These are phyloP conservation scores for Ceratocystis huliohia DNA, from an alignment of 2,329 filamentous ascomycete species.

Conservation along the genomic window DNA sequence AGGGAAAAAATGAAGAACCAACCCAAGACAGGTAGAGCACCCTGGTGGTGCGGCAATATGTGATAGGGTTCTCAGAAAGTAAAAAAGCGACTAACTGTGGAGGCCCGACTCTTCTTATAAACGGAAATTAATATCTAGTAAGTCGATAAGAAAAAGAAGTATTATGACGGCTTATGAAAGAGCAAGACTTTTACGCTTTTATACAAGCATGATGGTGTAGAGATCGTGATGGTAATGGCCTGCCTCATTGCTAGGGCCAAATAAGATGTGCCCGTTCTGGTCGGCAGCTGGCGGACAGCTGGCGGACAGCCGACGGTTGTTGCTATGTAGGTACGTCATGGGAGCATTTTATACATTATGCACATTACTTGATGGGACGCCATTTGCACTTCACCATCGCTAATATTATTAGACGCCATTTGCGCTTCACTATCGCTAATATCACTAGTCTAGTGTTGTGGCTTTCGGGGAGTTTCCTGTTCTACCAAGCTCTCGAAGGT, in stretches of 20 bases:
- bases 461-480: constrained; percentile 30
- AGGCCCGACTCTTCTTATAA: not conserved
- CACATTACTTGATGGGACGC: no score
- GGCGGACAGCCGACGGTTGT: no score
- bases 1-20: not conserved
- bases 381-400: no score
- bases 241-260: no score
- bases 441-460: not conserved
- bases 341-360: no score
- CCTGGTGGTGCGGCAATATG: not conserved
- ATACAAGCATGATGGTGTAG: not conserved
- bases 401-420: not conserved
- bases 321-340: no score
- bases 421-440: not conserved
- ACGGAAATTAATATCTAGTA: not conserved
- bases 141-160: not conserved
- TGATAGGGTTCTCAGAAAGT: not conserved
- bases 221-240: not conserved
- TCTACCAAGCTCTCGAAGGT: constrained; percentile 64
- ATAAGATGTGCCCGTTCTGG: no score
- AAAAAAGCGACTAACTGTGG: not conserved
- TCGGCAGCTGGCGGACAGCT: no score
- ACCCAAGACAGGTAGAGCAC: not conserved
- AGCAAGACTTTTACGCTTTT: not conserved
- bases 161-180: not conserved